Evolutionary conservation across 2,329 filamentous ascomycete genomes (phyloP).

Genomic region (Beauveria sp.): DNA sequence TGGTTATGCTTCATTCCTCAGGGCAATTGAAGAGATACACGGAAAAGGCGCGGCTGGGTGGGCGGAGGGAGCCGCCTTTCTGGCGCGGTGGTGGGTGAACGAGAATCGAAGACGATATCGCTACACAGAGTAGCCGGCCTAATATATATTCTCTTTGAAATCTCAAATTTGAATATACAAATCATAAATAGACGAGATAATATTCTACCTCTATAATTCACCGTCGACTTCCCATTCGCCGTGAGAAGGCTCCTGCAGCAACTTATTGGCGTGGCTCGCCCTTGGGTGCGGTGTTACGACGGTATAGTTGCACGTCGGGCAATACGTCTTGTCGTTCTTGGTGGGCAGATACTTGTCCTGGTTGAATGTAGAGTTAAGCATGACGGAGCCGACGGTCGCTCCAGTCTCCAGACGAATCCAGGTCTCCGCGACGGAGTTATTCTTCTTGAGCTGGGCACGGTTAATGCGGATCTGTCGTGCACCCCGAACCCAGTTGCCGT

Average conservation of each 20-base stretch:
- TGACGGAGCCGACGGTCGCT: conserved; percentile 40
- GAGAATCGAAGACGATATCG: conserved; percentile 28
- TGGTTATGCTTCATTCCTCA: background rate
- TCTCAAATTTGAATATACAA: background rate
- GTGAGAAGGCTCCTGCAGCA: background rate
- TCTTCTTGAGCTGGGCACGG: conserved; percentile 29
- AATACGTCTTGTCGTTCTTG: conserved; percentile 28
- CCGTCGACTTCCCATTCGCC: background rate
- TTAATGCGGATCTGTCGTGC: conserved; percentile 46
- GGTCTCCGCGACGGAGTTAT: conserved; percentile 38
- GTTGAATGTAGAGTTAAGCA: conserved; percentile 53
- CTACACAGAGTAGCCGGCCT: conserved; percentile 15
- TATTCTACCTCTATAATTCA: background rate
- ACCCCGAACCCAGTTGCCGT: conserved; percentile 56
- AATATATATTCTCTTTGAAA: background rate
- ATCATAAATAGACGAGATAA: background rate
- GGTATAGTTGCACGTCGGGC: conserved; percentile 15
- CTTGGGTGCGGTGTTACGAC: conserved; percentile 9
- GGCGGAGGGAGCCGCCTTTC: conserved; percentile 22
- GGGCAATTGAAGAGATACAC: background rate
- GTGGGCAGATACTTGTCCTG: conserved; percentile 43
- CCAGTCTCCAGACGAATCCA: conserved; percentile 56
- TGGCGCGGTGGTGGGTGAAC: conserved; percentile 27
- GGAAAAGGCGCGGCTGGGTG: background rate
- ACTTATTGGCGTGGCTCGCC: background rate